A percentile compares a stretch with the other conserved stretches of the same genome.
These are phyloP conservation scores for Spencermartinsiella ligniputridi DNA, from an alignment of 1,139 yeast species.

Conservation along the genomic window DNA sequence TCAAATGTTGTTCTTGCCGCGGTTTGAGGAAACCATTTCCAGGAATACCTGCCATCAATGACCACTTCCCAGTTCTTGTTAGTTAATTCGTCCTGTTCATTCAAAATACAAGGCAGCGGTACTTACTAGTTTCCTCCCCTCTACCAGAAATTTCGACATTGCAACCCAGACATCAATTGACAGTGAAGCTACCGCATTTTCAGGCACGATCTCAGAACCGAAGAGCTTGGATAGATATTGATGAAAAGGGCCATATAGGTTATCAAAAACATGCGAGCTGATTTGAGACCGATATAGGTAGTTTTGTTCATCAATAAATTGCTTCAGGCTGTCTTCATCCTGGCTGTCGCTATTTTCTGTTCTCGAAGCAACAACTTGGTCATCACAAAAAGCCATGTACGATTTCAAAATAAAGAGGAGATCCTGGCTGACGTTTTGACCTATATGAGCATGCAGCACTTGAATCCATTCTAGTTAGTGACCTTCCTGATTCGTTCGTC, in stretches of 20 bases:
- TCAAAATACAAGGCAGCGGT: slow-evolving; percentile 1
- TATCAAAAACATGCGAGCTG: neutral
- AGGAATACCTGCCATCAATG: slow-evolving; percentile 12
- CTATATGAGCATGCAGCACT: neutral
- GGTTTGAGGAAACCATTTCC: slow-evolving; percentile 11
- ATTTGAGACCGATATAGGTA: neutral
- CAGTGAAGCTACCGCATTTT: slow-evolving; percentile 4
- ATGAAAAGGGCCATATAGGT: slow-evolving; percentile 6
- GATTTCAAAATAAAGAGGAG: neutral
- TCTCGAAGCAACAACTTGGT: neutral
- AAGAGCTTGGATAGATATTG: slow-evolving; percentile 2
- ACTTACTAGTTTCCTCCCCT: slow-evolving; percentile 6
- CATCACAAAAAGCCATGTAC: neutral
- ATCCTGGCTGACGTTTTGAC: neutral
- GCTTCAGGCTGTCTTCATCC: neutral
- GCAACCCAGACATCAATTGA: slow-evolving; percentile 10
- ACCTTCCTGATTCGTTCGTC: neutral
- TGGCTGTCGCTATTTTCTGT: neutral
- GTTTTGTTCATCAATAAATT: neutral
- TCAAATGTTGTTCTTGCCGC: slow-evolving; percentile 6
- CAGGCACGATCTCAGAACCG: slow-evolving; percentile 1
- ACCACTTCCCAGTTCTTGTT: slow-evolving; percentile 14
- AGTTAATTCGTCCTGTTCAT: neutral
- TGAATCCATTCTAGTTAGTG: neutral
- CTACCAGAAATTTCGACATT: slow-evolving; percentile 11